Evolutionary conservation across 257 asterid species (phyloP), one percentile per base, ranked within the genome.

Genomic region (Plantago elongata): DNA sequence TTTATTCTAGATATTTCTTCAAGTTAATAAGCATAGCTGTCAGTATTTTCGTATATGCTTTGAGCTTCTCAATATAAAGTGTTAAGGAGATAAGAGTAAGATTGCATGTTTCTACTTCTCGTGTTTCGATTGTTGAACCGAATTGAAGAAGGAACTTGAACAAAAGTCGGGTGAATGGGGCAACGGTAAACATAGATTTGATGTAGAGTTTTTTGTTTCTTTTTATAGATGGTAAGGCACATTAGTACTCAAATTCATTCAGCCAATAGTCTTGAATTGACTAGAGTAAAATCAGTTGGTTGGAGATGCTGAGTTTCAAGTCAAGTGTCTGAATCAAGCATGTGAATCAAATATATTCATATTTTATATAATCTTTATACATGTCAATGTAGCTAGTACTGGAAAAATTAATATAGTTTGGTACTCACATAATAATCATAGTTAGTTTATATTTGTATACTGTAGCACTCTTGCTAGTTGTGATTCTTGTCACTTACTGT

Each of bases 391-490:
- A 34, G 16, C 49, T 12, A 27, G 37, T 67, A 9, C 51, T 15
- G 29, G 49, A 50, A 15, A 59, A 30, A 54, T 10, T 12, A 11
- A 29, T 60, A 13, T 60, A n/a, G 48, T n/a, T 34, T 5, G n/a
- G 65, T 9, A 22, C n/a, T 57, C 60, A 22, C 30, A 51, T 75
- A 66, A 61, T 75, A 66, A 61, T 43, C 57, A 51, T 56, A 48
- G 69, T 61, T 56, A 48, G 69, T 61, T 54, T 15, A 27, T 34
- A 34, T 34, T 40, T 29, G 44, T 40, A 18, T 29, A 13, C 42
- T 59, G 34, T 45, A 57, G 14, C 45, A 49, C 17, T 15, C 51
- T 13, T 3, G 27, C 48, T 15, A 3, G 50, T 54, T 48, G 7
- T 14, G 9, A 13, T 11, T 37, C 12, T 57, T 30, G 13, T 45